These are phyloP conservation scores for Tuber indicum DNA, from an alignment of 495 filamentous ascomycete genomes.

Conservation along the genomic window DNA sequence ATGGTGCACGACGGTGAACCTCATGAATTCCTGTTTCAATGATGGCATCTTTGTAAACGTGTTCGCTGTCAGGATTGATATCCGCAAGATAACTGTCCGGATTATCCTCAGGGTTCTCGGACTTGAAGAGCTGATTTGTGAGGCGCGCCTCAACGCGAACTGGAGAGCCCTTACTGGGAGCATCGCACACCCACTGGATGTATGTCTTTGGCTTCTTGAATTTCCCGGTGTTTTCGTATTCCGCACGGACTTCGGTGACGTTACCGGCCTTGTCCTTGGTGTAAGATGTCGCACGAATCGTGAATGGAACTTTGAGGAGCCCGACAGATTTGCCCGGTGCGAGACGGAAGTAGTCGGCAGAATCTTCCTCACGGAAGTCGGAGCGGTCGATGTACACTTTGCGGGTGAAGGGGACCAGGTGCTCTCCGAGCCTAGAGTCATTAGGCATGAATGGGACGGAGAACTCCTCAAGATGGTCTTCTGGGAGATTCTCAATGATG, in stretches of 20 bases:
- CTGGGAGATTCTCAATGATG: conserved; percentile 65
- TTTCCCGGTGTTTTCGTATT: conserved; percentile 55
- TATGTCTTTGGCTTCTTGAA: conserved; percentile 76
- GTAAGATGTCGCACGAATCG: conserved; percentile 72
- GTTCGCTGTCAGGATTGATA: conserved; percentile 77
- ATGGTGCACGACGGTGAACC: conserved; percentile 64
- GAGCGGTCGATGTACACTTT: conserved; percentile 85
- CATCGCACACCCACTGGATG: conserved; percentile 81
- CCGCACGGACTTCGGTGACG: conserved; percentile 63
- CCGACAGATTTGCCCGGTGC: conserved; percentile 86
- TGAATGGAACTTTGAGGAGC: conserved; percentile 72
- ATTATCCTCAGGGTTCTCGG: conserved; percentile 65
- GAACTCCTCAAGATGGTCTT: conserved; percentile 57
- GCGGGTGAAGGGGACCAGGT: conserved; percentile 68
- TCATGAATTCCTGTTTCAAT: conserved; percentile 84
- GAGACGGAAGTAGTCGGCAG: conserved; percentile 84
- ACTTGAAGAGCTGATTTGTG: conserved; percentile 79
- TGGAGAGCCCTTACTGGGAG: conserved; percentile 54
- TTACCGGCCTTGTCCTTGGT: conserved; percentile 63
- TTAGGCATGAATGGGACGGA: conserved; percentile 69
- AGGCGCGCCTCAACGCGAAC: conserved; percentile 72
- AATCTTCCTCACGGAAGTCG: conserved; percentile 83
- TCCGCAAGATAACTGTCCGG: conserved; percentile 74
- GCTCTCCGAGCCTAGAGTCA: conserved; percentile 56
- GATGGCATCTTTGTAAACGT: conserved; percentile 67